A percentile compares a stretch with the other conserved stretches of the same genome.
Conservation (phyloP, 2,329 filamentous ascomycete genomes). For the Blumeria graminis region DNA sequence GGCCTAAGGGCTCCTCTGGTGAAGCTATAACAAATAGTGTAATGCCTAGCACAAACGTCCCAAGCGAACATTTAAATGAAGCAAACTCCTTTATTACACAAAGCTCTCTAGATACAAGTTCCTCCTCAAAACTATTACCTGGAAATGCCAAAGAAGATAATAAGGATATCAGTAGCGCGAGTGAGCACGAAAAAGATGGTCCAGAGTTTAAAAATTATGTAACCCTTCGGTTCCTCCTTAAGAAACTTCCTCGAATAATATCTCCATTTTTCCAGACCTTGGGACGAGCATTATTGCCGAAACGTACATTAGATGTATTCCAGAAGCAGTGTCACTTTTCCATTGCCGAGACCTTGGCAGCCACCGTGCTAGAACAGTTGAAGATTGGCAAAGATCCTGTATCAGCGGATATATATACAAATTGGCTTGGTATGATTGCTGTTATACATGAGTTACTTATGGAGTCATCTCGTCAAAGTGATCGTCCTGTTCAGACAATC, state of each 20-base stretch:
- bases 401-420: constrained; percentile 43
- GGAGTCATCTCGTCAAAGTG: constrained; percentile 22
- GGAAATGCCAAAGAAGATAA: neutral
- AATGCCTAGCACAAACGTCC: constrained; percentile 3
- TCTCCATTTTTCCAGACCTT: constrained; percentile 68
- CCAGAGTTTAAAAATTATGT: constrained; percentile 48
- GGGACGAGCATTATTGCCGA: constrained; percentile 56
- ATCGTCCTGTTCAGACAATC: constrained; percentile 26
- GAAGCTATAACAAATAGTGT: constrained; percentile 3
- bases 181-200: constrained; percentile 20
- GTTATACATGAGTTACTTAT: constrained; percentile 58
- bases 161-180: constrained; percentile 12
- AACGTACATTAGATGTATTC: constrained; percentile 44
- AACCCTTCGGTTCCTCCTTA: constrained; percentile 51
- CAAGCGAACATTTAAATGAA: neutral
- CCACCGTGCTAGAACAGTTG: constrained; percentile 44
- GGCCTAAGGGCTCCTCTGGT: constrained; percentile 7
- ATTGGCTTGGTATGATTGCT: constrained; percentile 61
- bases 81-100: neutral
- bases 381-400: constrained; percentile 8
- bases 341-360: constrained; percentile 42
- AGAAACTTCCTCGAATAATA: constrained; percentile 55
- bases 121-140: neutral
- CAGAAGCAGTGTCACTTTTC: constrained; percentile 27
- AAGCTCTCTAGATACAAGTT: constrained; percentile 1